Percentiles rank a stretch among this genome's conserved stretches.
Conservation (phyloP, 768 basidiomycete genomes). For the Suillus tomentosus region DNA sequence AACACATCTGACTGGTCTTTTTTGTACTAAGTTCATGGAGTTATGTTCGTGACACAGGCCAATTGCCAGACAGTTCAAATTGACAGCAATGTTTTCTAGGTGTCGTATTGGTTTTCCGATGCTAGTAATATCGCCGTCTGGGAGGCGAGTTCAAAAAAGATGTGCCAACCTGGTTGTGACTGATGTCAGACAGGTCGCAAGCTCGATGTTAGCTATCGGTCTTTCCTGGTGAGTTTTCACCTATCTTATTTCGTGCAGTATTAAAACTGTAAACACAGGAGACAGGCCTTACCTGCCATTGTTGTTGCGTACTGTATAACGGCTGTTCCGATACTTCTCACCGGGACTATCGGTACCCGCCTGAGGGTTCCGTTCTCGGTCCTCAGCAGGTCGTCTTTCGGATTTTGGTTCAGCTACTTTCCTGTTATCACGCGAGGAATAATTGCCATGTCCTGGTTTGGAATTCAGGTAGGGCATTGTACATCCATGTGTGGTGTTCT, state of each 20-base stretch:
- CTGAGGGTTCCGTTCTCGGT: slow-evolving; percentile 77
- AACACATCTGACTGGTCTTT: not conserved
- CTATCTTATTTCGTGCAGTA: not conserved
- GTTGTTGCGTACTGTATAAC: slow-evolving; percentile 75
- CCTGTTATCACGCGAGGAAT: slow-evolving; percentile 75
- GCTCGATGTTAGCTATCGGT: slow-evolving; percentile 74
- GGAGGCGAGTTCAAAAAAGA: slow-evolving; percentile 27
- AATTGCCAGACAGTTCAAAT: slow-evolving; percentile 29
- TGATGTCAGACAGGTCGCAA: slow-evolving; percentile 42
- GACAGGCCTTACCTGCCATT: slow-evolving; percentile 68
- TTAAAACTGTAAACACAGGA: slow-evolving; percentile 38
- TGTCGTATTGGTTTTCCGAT: slow-evolving; percentile 35
- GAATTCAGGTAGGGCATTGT: slow-evolving; percentile 63
- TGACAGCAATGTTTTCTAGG: slow-evolving; percentile 25
- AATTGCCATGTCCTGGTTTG: slow-evolving; percentile 83
- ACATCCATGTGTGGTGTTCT: not conserved
- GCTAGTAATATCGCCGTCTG: slow-evolving; percentile 46
- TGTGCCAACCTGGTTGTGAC: not conserved
- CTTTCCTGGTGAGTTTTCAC: slow-evolving; percentile 55
- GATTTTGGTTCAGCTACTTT: slow-evolving; percentile 90
- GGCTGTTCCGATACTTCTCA: slow-evolving; percentile 70
- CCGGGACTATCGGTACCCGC: slow-evolving; percentile 77
- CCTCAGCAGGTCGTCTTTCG: slow-evolving; percentile 83
- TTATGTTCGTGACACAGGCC: slow-evolving; percentile 60
- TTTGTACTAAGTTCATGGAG: slow-evolving; percentile 45